Percentiles rank a stretch among this genome's conserved stretches.
phyloP scores from a whole-genome alignment of 163 green algal species.

The Volvox carteri region DNA sequence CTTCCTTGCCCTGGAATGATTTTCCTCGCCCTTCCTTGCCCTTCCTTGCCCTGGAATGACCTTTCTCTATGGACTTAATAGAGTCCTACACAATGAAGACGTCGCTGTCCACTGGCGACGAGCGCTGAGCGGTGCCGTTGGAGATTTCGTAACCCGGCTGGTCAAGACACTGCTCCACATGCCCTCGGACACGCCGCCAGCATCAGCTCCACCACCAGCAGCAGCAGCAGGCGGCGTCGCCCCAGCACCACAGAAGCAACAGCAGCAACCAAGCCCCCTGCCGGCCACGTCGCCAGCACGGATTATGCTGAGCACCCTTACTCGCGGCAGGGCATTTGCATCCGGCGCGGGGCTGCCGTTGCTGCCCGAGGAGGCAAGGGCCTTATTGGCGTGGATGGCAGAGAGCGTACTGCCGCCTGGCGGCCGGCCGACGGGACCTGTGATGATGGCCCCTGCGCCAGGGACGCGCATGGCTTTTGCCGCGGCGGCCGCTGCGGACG shows the following conservation, averaged over 20 bases:
- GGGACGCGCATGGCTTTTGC: constrained; percentile 5
- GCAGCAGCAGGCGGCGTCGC: background rate
- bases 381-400: constrained; percentile 53
- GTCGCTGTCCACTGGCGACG: background rate
- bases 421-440: background rate
- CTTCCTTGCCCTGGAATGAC: background rate
- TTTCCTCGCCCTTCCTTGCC: too few species aligned
- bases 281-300: background rate
- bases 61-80: too few species aligned
- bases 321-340: constrained; percentile 17
- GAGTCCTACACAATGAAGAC: background rate
- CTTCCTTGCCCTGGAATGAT: background rate
- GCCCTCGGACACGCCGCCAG: background rate
- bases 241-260: background rate
- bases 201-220: background rate
- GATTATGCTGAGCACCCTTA: constrained; percentile 32
- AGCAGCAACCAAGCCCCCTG: background rate
- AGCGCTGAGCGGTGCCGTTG: background rate
- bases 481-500: constrained; percentile 39
- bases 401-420: constrained; percentile 30
- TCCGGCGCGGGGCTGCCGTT: constrained; percentile 43
- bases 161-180: constrained; percentile 25
- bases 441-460: background rate
- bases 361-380: constrained; percentile 54
- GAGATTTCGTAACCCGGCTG: background rate